A percentile compares a stretch with the other conserved stretches of the same genome.
Evolutionary conservation across 2,329 filamentous ascomycete species (phyloP).

Genomic region (Clathrospora elynae): DNA sequence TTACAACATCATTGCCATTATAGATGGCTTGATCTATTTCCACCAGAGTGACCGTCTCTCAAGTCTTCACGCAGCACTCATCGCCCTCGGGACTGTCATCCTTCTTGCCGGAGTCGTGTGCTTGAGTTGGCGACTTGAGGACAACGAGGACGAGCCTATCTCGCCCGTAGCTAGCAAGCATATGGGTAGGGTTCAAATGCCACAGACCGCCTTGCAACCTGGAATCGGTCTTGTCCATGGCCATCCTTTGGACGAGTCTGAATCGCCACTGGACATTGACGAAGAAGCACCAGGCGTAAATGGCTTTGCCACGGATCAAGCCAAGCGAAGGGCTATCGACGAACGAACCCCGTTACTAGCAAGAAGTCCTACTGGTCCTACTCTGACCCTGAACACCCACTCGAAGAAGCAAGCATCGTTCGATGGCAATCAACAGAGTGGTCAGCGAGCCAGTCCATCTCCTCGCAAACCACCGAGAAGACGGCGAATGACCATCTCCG

Average conservation of each 20-base stretch:
- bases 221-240: constrained; percentile 82
- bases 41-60: constrained; percentile 81
- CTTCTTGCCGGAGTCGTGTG: constrained; percentile 86
- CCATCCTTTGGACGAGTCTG: constrained; percentile 60
- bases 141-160: constrained; percentile 67
- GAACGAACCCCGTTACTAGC: constrained; percentile 47
- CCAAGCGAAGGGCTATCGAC: constrained; percentile 33
- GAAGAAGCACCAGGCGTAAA: constrained; percentile 36
- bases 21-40: constrained; percentile 97
- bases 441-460: constrained; percentile 32
- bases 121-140: constrained; percentile 89
- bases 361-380: constrained; percentile 43
- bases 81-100: constrained; percentile 83
- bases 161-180: constrained; percentile 43
- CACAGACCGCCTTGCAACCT: constrained; percentile 74
- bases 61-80: constrained; percentile 75
- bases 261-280: constrained; percentile 37
- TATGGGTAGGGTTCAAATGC: constrained; percentile 48
- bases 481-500: constrained; percentile 58
- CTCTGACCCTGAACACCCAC: constrained; percentile 24
- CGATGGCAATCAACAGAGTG: constrained; percentile 22
- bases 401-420: constrained; percentile 35
- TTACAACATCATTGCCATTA: constrained; percentile 98
- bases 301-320: constrained; percentile 33
- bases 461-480: constrained; percentile 33